Evolutionary conservation across 345 rosid genomes (phyloP), one percentile per base, ranked within the genome.

Genomic region (Aquilaria yunnanensis): DNA sequence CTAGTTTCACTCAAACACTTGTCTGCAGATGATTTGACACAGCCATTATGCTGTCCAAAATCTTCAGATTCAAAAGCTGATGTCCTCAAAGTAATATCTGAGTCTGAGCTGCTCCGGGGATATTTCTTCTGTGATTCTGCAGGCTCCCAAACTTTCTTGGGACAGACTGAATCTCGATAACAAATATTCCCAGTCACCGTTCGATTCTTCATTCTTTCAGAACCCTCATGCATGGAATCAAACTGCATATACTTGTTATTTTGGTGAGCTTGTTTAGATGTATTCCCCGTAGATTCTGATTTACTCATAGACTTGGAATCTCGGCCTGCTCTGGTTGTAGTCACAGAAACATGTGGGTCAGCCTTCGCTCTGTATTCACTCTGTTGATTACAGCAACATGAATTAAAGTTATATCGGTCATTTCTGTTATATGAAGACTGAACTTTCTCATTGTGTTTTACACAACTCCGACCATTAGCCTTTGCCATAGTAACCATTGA

Each of bases 81-180:
- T 64, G 81, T 68, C 52, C 69, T 74, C 72, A 78, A 48, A 45
- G 83, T 78, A 48, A 84, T 66, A 57, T 87, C 92, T 60, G 81
- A 62, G 32, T 80, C 81, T 8, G 89, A 79, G 79, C 77, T 85
- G 85, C 79, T 85, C 59, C 85, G 51, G 16, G 86, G 65, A 47
- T 81, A 78, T 67, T 77, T 89, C 72, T 79, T 86, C 63, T 74
- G 83, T 16, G 78, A 67, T 68, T 85, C 92, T 81, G 80, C 65
- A 4, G 95, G 84, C 70, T 87, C 92, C 92, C 90, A 81, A 58
- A 87, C 83, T 71, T 89, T 81, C 74, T 76, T 83, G 54, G 71
- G 62, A 57, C 70, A 71, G 65, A 71, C 56, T 55, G 73, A 56
- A 41, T 82, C 86, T 70, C 74, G 75, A 67, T 54, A 64, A 37